Percentiles rank a stretch among this genome's conserved stretches.
phyloP scores from a whole-genome alignment of 306 rosid species.

The Cucurbita ficifolia region DNA sequence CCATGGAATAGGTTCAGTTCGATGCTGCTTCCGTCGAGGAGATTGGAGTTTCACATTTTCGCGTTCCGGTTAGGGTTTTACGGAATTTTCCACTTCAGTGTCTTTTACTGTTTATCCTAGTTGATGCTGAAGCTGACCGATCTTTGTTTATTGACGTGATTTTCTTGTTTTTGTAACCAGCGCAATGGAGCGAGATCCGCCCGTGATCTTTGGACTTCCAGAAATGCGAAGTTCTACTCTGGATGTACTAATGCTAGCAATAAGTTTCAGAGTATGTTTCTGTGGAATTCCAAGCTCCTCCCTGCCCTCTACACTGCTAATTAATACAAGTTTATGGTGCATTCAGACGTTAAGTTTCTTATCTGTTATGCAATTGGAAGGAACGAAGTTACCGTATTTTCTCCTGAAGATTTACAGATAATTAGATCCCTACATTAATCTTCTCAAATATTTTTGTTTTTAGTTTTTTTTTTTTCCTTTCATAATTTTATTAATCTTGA shows the following conservation, averaged over 20 bases:
- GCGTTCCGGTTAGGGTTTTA: constrained; percentile 75
- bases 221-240: constrained; percentile 45
- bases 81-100: background rate
- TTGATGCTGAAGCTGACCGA: constrained; percentile 8
- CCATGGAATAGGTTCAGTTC: constrained; percentile 22
- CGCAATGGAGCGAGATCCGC: constrained; percentile 35
- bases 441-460: background rate
- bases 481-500: no score
- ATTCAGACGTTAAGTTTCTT: background rate
- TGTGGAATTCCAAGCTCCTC: no score
- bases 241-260: constrained; percentile 76
- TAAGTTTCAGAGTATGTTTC: constrained; percentile 52
- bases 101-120: background rate
- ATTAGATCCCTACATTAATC: background rate
- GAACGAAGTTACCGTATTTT: background rate
- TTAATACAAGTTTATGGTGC: background rate
- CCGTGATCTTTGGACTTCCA: constrained; percentile 67
- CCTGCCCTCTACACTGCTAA: no score
- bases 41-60: constrained; percentile 26
- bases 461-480: background rate
- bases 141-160: constrained; percentile 16
- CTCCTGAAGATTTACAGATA: background rate
- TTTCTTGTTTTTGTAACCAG: constrained; percentile 21
- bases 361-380: background rate
- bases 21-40: constrained; percentile 21